A percentile compares a stretch with the other conserved stretches of the same genome.
These are phyloP conservation scores for Paraconiothyrium brasiliense DNA, from an alignment of 2,329 filamentous ascomycete genomes.

Conservation along the genomic window DNA sequence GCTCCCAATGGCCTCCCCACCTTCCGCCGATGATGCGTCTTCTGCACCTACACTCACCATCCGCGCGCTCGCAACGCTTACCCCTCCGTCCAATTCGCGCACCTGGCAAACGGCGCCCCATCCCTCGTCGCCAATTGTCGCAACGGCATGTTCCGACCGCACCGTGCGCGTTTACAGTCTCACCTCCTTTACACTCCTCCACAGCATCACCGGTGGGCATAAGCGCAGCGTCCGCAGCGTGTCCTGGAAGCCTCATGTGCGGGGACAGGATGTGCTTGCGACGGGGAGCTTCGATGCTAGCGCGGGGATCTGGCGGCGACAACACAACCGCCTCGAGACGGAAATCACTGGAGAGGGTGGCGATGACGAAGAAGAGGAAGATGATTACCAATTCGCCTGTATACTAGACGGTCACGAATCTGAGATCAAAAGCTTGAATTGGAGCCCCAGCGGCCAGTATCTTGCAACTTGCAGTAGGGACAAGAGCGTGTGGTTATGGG, in stretches of 20 bases:
- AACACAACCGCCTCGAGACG: constrained; percentile 67
- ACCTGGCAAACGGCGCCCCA: constrained; percentile 89
- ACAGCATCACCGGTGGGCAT: constrained; percentile 84
- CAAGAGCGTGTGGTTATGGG: constrained; percentile 98
- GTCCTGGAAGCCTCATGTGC: constrained; percentile 81
- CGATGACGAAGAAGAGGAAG: constrained; percentile 65
- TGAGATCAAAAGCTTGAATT: constrained; percentile 85
- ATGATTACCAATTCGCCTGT: constrained; percentile 92
- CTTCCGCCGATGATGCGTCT: constrained; percentile 19
- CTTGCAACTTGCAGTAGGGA: constrained; percentile 92
- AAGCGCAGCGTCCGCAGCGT: constrained; percentile 86
- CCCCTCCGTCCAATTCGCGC: constrained; percentile 66
- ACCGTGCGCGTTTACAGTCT: constrained; percentile 91
- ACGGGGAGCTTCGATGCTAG: constrained; percentile 95
- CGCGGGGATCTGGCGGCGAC: constrained; percentile 74
- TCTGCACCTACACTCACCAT: constrained; percentile 35
- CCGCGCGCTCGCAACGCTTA: constrained; percentile 60
- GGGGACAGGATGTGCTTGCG: constrained; percentile 76
- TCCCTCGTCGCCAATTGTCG: constrained; percentile 85
- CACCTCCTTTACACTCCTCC: constrained; percentile 79
- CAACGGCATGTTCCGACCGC: constrained; percentile 87
- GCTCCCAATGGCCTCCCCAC: constrained; percentile 12
- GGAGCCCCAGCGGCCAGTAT: constrained; percentile 77
- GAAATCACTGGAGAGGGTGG: constrained; percentile 25
- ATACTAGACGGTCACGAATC: constrained; percentile 95